These are phyloP conservation scores for Penicillium arizonense DNA, from an alignment of 495 filamentous ascomycete genomes.

Conservation along the genomic window DNA sequence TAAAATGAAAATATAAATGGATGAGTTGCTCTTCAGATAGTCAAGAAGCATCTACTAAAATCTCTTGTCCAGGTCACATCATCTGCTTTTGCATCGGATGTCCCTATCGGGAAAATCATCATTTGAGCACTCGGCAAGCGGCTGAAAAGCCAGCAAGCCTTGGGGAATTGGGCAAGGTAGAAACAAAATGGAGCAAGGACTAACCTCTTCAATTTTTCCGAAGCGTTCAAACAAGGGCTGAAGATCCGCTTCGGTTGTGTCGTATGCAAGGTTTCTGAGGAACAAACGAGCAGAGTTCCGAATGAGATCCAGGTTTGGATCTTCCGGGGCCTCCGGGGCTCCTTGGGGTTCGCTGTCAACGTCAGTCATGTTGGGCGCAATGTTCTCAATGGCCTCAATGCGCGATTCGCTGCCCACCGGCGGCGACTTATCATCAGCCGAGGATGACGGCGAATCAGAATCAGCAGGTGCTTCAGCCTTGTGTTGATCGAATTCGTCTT, in stretches of 20 bases:
- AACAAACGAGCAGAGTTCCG: slow-evolving; percentile 67
- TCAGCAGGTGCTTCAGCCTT: slow-evolving; percentile 15
- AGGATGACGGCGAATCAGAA: neutral
- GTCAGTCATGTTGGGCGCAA: slow-evolving; percentile 20
- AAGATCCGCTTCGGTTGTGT: slow-evolving; percentile 74
- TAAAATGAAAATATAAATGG: slow-evolving; percentile 38
- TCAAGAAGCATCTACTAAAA: slow-evolving; percentile 79
- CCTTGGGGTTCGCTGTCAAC: slow-evolving; percentile 18
- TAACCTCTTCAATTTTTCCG: slow-evolving; percentile 85
- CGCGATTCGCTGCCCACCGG: slow-evolving; percentile 20
- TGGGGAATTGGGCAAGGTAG: slow-evolving; percentile 3
- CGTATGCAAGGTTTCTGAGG: slow-evolving; percentile 84
- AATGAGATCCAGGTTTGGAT: slow-evolving; percentile 44
- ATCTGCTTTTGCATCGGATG: slow-evolving; percentile 82
- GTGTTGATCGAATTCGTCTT: slow-evolving; percentile 31
- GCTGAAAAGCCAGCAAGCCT: slow-evolving; percentile 5
- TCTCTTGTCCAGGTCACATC: slow-evolving; percentile 64
- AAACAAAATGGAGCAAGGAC: slow-evolving; percentile 26
- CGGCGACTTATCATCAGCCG: slow-evolving; percentile 2
- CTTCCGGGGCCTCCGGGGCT: slow-evolving; percentile 20
- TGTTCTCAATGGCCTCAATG: slow-evolving; percentile 19
- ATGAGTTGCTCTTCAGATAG: slow-evolving; percentile 49
- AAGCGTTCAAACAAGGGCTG: slow-evolving; percentile 64
- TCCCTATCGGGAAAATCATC: slow-evolving; percentile 99
- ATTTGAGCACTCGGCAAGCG: slow-evolving; percentile 44